Evolutionary conservation across 2,329 filamentous ascomycete genomes (phyloP).

Genomic region (Lizonia empirigonia): DNA sequence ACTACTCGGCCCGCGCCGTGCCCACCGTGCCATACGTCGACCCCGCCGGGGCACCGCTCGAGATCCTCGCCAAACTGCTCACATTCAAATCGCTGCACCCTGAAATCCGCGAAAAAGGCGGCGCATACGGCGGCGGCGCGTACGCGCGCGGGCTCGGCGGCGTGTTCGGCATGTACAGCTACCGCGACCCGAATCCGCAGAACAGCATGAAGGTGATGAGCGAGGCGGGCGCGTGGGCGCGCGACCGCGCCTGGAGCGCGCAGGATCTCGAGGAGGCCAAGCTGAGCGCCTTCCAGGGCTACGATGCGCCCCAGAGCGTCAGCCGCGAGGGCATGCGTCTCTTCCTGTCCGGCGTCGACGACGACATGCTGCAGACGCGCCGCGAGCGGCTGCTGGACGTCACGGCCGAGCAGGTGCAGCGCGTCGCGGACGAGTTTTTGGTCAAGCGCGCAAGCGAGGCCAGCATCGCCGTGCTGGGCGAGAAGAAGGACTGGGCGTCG

Average conservation of each 20-base stretch:
- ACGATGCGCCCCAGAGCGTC: conserved; percentile 87
- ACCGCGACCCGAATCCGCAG: conserved; percentile 91
- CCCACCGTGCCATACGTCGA: conserved; percentile 84
- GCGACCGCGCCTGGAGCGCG: conserved; percentile 78
- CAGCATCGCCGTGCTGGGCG: conserved; percentile 76
- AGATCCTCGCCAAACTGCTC: conserved; percentile 86
- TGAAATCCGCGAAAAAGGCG: conserved; percentile 96
- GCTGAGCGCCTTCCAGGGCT: conserved; percentile 86
- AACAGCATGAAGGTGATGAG: conserved; percentile 87
- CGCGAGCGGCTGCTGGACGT: conserved; percentile 88
- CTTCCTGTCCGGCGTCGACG: conserved; percentile 83
- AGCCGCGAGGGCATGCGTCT: conserved; percentile 84
- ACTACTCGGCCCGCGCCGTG: conserved; percentile 84
- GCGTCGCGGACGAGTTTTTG: conserved; percentile 81
- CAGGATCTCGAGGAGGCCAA: conserved; percentile 95
- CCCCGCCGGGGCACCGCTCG: conserved; percentile 75
- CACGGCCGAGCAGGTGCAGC: conserved; percentile 75
- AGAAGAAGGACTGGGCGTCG: conserved; percentile 76
- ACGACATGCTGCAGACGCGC: conserved; percentile 86
- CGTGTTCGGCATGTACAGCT: conserved; percentile 92
- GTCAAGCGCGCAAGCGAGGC: conserved; percentile 70
- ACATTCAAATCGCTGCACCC: conserved; percentile 97
- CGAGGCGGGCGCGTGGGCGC: conserved; percentile 81
- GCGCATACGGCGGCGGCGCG: conserved; percentile 92
- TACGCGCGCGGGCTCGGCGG: conserved; percentile 80